phyloP scores from a whole-genome alignment of 805 yeast genomes.

The Schwanniomyces yamadae region DNA sequence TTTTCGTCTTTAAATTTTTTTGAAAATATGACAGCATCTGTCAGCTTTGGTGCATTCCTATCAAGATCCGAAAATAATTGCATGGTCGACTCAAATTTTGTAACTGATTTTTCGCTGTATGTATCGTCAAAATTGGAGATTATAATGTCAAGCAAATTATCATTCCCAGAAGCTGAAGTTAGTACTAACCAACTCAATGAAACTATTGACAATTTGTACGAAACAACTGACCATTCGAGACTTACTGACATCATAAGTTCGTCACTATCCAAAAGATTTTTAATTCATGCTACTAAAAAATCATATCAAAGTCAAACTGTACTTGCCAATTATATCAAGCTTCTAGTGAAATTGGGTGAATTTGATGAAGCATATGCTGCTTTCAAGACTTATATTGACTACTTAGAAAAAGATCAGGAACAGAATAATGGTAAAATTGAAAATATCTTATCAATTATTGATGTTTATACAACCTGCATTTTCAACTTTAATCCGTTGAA shows the following conservation, averaged over 20 bases:
- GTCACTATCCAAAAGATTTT: conserved; percentile 25
- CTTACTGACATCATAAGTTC: conserved; percentile 20
- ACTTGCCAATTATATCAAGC: conserved; percentile 29
- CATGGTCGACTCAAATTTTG: conserved; percentile 18
- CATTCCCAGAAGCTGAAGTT: conserved; percentile 31
- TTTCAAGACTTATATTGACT: conserved; percentile 34
- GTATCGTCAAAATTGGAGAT: conserved; percentile 21
- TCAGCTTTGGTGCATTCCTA: conserved; percentile 27
- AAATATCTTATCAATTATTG: conserved; percentile 34
- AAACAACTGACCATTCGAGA: conserved; percentile 26
- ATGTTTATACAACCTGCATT: conserved; percentile 32
- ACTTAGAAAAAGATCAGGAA: conserved; percentile 32
- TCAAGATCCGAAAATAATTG: conserved; percentile 19
- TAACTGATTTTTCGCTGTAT: conserved; percentile 24
- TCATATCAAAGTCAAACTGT: conserved; percentile 39
- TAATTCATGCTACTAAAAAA: conserved; percentile 28
- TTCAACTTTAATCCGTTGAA: conserved; percentile 36
- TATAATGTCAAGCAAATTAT: conserved; percentile 12
- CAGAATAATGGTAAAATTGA: conserved; percentile 28
- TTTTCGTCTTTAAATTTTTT: conserved; percentile 14
- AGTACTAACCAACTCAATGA: conserved; percentile 18
- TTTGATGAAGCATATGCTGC: conserved; percentile 46
- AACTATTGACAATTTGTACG: conserved; percentile 31
- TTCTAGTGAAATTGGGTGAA: conserved; percentile 33
- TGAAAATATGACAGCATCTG: conserved; percentile 22